Evolutionary conservation across 225 moss, liverwort and hornwort genomes (phyloP).

Genomic region (Straminergon stramineum): DNA sequence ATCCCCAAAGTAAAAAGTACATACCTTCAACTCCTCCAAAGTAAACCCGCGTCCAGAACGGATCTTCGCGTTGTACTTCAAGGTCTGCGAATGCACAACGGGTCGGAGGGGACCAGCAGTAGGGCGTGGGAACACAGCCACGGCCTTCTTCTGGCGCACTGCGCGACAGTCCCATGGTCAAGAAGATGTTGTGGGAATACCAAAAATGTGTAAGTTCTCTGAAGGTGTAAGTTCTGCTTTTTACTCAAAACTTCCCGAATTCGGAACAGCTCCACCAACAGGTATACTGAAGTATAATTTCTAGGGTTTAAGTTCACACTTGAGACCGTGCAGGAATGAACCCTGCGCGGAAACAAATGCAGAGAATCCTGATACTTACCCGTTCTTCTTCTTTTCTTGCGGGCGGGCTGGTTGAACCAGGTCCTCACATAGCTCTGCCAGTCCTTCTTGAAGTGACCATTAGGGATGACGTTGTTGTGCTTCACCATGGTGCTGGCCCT

Average conservation of each 20-base stretch:
- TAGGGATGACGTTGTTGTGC: conserved; percentile 84
- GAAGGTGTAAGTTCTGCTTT: too few relatives aligned
- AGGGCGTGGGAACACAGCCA: conserved; percentile 73
- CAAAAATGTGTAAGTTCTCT: too few relatives aligned
- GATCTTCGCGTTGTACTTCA: conserved; percentile 72
- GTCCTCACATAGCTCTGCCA: conserved; percentile 88
- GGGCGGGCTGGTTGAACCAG: conserved; percentile 91
- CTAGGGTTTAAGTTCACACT: background rate
- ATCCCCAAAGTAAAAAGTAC: background rate
- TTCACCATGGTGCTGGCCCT: conserved; percentile 56
- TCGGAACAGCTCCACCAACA: background rate
- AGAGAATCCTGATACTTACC: background rate
- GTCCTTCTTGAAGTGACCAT: conserved; percentile 93
- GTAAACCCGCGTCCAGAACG: conserved; percentile 78
- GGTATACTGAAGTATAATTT: too few relatives aligned
- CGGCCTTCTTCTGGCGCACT: conserved; percentile 83
- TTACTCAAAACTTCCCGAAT: background rate
- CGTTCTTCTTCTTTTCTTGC: conserved; percentile 68
- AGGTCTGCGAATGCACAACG: conserved; percentile 64
- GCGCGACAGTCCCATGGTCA: background rate
- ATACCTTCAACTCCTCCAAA: conserved; percentile 71
- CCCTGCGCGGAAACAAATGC: too few relatives aligned
- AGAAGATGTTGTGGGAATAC: background rate
- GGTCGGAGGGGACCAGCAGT: conserved; percentile 66
- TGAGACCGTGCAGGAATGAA: too few relatives aligned